A percentile compares a stretch with the other conserved stretches of the same genome.
Evolutionary conservation across 805 yeast species (phyloP).

Genomic region (Saturnispora besseyi): DNA sequence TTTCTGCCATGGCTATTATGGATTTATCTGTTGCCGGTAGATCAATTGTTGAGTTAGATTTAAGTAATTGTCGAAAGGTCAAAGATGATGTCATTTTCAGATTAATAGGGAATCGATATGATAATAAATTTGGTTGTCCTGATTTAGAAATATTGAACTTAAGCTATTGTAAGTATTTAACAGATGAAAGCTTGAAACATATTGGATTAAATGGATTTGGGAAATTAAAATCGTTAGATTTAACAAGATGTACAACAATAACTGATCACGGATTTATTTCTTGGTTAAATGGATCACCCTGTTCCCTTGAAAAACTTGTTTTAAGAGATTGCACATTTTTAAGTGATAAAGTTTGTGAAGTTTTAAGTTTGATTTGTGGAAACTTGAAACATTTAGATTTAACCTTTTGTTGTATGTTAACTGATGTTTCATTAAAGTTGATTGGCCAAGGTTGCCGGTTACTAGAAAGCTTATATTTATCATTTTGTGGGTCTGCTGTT

Average conservation of each 20-base stretch:
- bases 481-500: slow-evolving; percentile 75
- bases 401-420: slow-evolving; percentile 67
- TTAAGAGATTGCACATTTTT: slow-evolving; percentile 68
- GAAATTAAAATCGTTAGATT: slow-evolving; percentile 45
- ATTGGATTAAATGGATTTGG: slow-evolving; percentile 45
- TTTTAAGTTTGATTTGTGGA: slow-evolving; percentile 54
- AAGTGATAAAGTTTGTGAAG: slow-evolving; percentile 54
- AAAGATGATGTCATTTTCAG: slow-evolving; percentile 63
- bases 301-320: slow-evolving; percentile 41
- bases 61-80: slow-evolving; percentile 66
- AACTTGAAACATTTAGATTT: slow-evolving; percentile 48
- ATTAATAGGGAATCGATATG: slow-evolving; percentile 45
- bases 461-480: slow-evolving; percentile 44
- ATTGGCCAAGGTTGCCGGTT: slow-evolving; percentile 57
- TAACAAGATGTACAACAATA: slow-evolving; percentile 70
- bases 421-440: slow-evolving; percentile 61
- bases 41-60: slow-evolving; percentile 48
- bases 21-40: slow-evolving; percentile 62
- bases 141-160: slow-evolving; percentile 44
- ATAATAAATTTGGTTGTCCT: slow-evolving; percentile 42
- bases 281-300: slow-evolving; percentile 54
- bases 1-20: slow-evolving; percentile 75
- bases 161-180: slow-evolving; percentile 69
- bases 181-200: slow-evolving; percentile 59
- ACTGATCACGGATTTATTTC: slow-evolving; percentile 64